Percentiles rank a stretch among this genome's conserved stretches.
Evolutionary conservation across 192 early-diverging fungal genomes (phyloP).

Genomic region (Coemansia biformis): DNA sequence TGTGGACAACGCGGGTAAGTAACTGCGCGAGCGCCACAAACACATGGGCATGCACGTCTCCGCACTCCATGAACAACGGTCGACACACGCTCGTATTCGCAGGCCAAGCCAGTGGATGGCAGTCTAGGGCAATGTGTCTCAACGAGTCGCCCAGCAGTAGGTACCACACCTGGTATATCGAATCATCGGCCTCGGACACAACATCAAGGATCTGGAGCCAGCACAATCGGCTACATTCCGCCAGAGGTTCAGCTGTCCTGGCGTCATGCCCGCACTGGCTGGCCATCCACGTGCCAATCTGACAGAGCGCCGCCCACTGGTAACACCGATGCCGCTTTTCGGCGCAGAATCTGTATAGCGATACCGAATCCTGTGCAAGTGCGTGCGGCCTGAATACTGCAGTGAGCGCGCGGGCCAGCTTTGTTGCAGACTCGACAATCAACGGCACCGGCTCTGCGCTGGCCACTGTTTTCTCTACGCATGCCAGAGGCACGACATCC

Average conservation of each 20-base stretch:
- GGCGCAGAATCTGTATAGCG: slow-evolving; percentile 17
- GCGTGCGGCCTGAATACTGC: slow-evolving; percentile 6
- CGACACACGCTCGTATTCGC: background rate
- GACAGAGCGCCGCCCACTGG: slow-evolving; percentile 41
- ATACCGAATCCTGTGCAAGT: background rate
- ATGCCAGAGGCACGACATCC: background rate
- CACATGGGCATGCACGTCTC: slow-evolving; percentile 14
- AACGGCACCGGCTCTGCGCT: background rate
- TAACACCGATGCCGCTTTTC: slow-evolving; percentile 30
- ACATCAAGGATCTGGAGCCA: slow-evolving; percentile 21
- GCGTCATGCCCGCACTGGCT: background rate
- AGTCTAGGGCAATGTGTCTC: slow-evolving; percentile 4
- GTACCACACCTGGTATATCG: slow-evolving; percentile 14
- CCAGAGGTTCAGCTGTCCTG: slow-evolving; percentile 5
- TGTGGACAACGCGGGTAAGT: slow-evolving; percentile 7
- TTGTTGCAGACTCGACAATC: background rate
- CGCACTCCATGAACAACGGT: slow-evolving; percentile 13
- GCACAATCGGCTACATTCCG: slow-evolving; percentile 22
- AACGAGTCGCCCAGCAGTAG: slow-evolving; percentile 35
- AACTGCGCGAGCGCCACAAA: slow-evolving; percentile 19
- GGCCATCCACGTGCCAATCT: slow-evolving; percentile 17
- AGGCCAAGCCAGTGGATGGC: too few relatives aligned
- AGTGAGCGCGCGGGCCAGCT: slow-evolving; percentile 5
- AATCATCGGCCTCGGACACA: background rate
- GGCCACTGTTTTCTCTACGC: too few relatives aligned